Base-by-base conservation (phyloP, 1,284 basidiomycete genomes). In the Neonothopanus nambi region DNA sequence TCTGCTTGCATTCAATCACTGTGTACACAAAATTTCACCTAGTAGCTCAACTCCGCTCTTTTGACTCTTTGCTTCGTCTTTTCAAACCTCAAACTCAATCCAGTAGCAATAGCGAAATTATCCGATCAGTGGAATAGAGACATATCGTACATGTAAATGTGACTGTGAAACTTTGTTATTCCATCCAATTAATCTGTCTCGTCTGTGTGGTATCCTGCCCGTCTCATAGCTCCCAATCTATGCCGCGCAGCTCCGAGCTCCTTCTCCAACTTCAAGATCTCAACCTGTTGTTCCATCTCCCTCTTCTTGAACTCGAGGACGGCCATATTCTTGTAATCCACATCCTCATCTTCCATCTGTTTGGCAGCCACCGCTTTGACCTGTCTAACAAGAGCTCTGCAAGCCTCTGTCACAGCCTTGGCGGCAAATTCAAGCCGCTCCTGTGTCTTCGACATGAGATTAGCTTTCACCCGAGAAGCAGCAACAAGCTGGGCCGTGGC, bases 221-320 rank as follows among this genome's bases (percentile, higher is more conserved):
- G 81, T 56, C 94, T 81, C 91, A 96, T 96, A 45, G 86, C 87
- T 41, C 94, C 95, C 59, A 97, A 72, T 58, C 85, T 80, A 69
- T 93, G 86, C 54, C 94, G 80, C 21, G 94, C 91, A 35, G 89
- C 93, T 45, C 89, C 91, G 33, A 99, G 77, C 11, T 98, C 94
- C 78, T 98, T 98, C 79, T 98, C 96, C 63, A 98, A 74, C 67
- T 90, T 95, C 61, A 99, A 78, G 60, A 99, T 98, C 70, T 97
- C 93, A 42, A 99, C 97, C 74, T 98, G 96, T 69, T 97, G 94
- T 74, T 99, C 96, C 95, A 99, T 98, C 80, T 98, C 95, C 47
- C 86, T 79, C 64, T 85, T 91, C 82, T 99, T 99, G 85, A 98
- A 98, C 73, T 99, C 96, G 68, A 98, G 81, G 43, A 79, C 84